These are phyloP conservation scores for Comarum palustre DNA, from an alignment of 306 rosid genomes.

Conservation along the genomic window DNA sequence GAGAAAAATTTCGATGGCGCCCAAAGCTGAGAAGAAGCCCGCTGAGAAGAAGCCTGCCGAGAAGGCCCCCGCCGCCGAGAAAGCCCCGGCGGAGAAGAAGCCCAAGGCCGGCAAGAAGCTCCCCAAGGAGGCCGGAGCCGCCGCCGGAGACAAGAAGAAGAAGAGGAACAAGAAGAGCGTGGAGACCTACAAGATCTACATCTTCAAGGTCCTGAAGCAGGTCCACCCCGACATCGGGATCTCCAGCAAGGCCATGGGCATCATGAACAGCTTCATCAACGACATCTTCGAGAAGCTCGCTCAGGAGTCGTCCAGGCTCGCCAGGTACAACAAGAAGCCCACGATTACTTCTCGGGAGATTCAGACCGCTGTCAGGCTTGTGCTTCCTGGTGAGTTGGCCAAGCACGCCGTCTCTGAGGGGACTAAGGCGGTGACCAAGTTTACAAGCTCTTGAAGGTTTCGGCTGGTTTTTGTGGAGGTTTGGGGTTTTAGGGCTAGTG, in stretches of 20 bases:
- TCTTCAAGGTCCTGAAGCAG: constrained; percentile 78
- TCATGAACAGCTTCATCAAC: constrained; percentile 77
- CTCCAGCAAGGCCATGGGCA: constrained; percentile 83
- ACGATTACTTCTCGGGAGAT: constrained; percentile 76
- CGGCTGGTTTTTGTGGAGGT: neutral
- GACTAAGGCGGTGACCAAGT: constrained; percentile 70
- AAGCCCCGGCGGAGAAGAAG: constrained; percentile 61
- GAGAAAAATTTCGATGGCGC: constrained; percentile 44
- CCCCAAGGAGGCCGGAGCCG: constrained; percentile 52
- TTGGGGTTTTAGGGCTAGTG: neutral
- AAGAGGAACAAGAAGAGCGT: constrained; percentile 60
- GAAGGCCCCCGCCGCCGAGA: constrained; percentile 36
- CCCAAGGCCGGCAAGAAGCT: constrained; percentile 81
- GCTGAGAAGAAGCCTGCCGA: constrained; percentile 67
- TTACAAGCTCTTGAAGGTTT: constrained; percentile 50
- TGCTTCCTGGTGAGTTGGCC: constrained; percentile 73
- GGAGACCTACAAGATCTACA: constrained; percentile 75
- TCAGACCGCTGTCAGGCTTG: constrained; percentile 71
- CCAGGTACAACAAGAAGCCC: constrained; percentile 67
- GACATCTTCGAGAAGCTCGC: constrained; percentile 82
- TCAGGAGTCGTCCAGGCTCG: constrained; percentile 62
- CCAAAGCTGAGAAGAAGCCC: constrained; percentile 72
- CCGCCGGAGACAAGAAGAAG: constrained; percentile 60
- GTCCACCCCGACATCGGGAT: constrained; percentile 81
- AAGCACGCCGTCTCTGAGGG: constrained; percentile 84